Percentiles rank a stretch among this genome's conserved stretches.
Conservation (phyloP, 768 basidiomycete genomes). For the Termitomyces sp. region DNA sequence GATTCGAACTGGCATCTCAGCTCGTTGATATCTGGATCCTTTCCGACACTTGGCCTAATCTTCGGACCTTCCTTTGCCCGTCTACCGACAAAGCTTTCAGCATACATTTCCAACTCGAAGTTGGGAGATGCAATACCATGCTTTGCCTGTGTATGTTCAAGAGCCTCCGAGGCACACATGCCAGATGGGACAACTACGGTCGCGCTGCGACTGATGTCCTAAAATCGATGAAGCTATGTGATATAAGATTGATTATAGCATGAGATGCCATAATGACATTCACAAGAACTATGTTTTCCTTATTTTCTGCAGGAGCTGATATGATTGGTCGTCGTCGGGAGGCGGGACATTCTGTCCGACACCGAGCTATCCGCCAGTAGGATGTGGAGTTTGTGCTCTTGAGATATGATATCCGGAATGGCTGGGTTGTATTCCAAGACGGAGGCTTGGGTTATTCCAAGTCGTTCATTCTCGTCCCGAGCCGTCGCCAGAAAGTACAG, state of each 20-base stretch:
- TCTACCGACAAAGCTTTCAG: conserved; percentile 20
- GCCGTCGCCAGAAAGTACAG: conserved; percentile 65
- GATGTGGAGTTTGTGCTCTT: conserved; percentile 45
- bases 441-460: conserved; percentile 73
- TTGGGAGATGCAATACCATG: conserved; percentile 65
- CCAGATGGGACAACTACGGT: conserved; percentile 57
- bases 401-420: conserved; percentile 39
- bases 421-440: conserved; percentile 48
- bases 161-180: conserved; percentile 49
- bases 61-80: conserved; percentile 1
- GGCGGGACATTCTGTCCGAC: conserved; percentile 27
- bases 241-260: background rate
- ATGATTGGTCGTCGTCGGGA: conserved; percentile 31
- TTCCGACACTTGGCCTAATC: conserved; percentile 9
- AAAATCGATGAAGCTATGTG: conserved; percentile 69
- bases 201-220: conserved; percentile 71
- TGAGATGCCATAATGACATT: conserved; percentile 4
- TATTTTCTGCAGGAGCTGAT: conserved; percentile 25
- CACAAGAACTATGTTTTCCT: conserved; percentile 34
- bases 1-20: conserved; percentile 25
- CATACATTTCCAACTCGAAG: conserved; percentile 45
- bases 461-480: conserved; percentile 35
- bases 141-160: conserved; percentile 47
- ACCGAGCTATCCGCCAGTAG: conserved; percentile 23
- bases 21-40: conserved; percentile 18